Conservation (phyloP, 148 eudicot species). For the Chenopodium suecicum region DNA sequence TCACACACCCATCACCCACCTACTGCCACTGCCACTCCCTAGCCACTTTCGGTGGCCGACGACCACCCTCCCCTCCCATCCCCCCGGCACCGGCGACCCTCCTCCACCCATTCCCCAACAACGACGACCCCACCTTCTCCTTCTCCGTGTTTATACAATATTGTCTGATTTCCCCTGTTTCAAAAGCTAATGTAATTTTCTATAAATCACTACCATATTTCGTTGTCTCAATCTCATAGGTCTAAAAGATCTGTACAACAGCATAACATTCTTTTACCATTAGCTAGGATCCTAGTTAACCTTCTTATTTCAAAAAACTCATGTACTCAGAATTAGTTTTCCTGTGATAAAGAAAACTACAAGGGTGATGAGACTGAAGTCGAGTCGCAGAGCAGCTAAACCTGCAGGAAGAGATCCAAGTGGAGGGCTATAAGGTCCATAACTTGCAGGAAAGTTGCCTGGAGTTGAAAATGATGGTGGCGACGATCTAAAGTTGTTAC, state of each 20-base stretch:
- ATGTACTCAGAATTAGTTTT: slow-evolving; percentile 34
- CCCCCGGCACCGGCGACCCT: no score
- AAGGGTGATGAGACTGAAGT: slow-evolving; percentile 31
- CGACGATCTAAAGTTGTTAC: slow-evolving; percentile 47
- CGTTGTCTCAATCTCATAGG: neutral
- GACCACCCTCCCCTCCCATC: no score
- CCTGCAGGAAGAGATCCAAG: slow-evolving; percentile 33
- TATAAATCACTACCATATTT: neutral
- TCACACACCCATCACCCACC: no score
- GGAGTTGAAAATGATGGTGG: slow-evolving; percentile 52
- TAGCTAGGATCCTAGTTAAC: slow-evolving; percentile 21
- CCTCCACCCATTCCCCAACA: no score
- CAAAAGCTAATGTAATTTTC: neutral
- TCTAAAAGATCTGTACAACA: slow-evolving; percentile 29
- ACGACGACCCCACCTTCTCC: no score
- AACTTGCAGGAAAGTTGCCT: slow-evolving; percentile 37
- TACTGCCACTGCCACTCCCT: no score
- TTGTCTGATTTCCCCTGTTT: no score
- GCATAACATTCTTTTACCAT: neutral
- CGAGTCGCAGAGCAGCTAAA: slow-evolving; percentile 43
- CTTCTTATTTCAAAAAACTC: slow-evolving; percentile 16
- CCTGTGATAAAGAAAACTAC: slow-evolving; percentile 33
- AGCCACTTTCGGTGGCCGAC: no score
- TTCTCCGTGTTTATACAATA: no score
- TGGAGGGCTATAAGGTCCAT: slow-evolving; percentile 49